Percentiles rank a stretch among this genome's conserved stretches.
phyloP scores from a whole-genome alignment of 805 yeast genomes.

The Phaffomyces thermotolerans region DNA sequence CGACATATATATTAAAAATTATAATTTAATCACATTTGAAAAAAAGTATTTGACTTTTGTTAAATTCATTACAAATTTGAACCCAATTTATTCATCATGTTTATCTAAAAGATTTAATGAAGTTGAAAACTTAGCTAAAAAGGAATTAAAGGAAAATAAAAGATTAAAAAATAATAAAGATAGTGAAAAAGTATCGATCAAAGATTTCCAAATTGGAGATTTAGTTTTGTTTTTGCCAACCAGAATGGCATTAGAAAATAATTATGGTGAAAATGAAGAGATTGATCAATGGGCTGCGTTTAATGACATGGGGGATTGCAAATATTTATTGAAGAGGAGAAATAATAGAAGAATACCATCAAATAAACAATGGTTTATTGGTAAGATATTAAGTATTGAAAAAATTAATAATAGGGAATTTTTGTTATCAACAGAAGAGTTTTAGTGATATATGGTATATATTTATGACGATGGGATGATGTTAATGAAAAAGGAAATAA shows the following conservation, averaged over 20 bases:
- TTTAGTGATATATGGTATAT: neutral
- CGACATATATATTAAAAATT: constrained; percentile 13
- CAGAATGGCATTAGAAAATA: constrained; percentile 7
- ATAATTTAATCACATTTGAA: constrained; percentile 21
- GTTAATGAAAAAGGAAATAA: too few species aligned
- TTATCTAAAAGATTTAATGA: constrained; percentile 76
- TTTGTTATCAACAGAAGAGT: constrained; percentile 18
- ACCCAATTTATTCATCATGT: constrained; percentile 28
- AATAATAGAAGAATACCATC: constrained; percentile 12
- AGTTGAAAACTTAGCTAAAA: constrained; percentile 84
- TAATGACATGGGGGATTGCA: constrained; percentile 76
- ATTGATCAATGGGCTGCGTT: constrained; percentile 76
- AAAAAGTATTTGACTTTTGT: constrained; percentile 20
- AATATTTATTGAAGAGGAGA: constrained; percentile 58
- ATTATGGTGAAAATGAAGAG: neutral
- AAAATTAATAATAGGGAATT: constrained; percentile 15
- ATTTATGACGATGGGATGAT: neutral
- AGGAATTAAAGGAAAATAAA: constrained; percentile 66
- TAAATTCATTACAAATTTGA: constrained; percentile 22
- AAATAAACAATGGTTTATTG: constrained; percentile 78
- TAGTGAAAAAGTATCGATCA: constrained; percentile 54
- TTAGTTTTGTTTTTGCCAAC: constrained; percentile 83
- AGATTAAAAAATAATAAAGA: constrained; percentile 36
- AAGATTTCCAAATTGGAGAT: constrained; percentile 64
- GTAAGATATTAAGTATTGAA: constrained; percentile 52